Evolutionary conservation across 2,329 filamentous ascomycete genomes (phyloP), one percentile per base, ranked within the genome.

Genomic region (Colletotrichum sp.): DNA sequence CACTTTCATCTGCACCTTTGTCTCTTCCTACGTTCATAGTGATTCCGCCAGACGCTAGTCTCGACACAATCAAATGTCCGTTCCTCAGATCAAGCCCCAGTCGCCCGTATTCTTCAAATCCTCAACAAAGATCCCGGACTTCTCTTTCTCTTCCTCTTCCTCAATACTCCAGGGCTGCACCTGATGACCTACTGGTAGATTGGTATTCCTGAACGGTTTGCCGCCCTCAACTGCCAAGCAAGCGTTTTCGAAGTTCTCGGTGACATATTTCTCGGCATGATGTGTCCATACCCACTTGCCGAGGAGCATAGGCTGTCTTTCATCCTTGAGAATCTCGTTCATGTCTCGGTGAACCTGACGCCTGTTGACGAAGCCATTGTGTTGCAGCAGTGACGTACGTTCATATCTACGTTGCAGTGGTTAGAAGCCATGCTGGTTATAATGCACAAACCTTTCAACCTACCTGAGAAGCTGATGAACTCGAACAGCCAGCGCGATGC

Each of bases 261-360:
- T 34, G 2, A 38, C 56, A n/a, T 70, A 70, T 18, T 24, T 24
- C 12, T 70, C 56, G 2, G 67, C 34, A 6, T 70, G 24, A 16
- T 70, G 67, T 1, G 56, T 34, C 67, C 67, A 70, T 21, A 48
- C 16, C 67, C 67, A 70, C 16, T 70, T 70, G 16, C 67, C 67
- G n/a, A 48, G 56, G 0, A 24, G 56, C 67, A 16, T 24, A 8
- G 18, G 52, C n/a, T 18, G 8, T 32, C 24, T 52, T 26, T n/a
- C 38, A 10, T 58, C 21, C 55, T 28, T 16, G 4, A 30, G 21
- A 9, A 58, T 58, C 9, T 26, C 26, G 6, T 58, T 16, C 24
- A 58, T 58, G 8, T 52, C 18, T 16, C n/a, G 16, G 30, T 62
- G 24, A 36, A 66, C 43, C n/a, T 70, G 16, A 18, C 30, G 67